Base-by-base conservation (phyloP, 768 basidiomycete species). In the Amanita pallidorosea region DNA sequence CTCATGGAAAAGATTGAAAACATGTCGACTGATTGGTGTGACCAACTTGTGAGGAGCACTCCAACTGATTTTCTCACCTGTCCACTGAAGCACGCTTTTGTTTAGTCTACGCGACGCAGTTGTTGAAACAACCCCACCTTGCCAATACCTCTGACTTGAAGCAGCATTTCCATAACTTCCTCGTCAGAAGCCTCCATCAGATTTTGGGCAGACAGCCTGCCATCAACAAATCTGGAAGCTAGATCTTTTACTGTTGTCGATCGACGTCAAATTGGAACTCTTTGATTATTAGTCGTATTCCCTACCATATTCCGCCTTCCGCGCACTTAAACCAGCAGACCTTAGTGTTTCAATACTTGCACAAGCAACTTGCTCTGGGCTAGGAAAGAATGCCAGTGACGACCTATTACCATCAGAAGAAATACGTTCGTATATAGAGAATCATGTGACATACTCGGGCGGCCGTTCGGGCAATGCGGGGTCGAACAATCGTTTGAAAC, bases 301-400 rank as follows among this genome's bases (percentile, higher is more conserved):
- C 77, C 58, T 49, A 88, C 89, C 77, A 64, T 96, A 96, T 69
- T 94, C 89, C 2, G 87, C 88, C 63, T 96, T 96, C n/a, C 91
- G 72, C 13, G 67, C 75, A 54, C 85, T 89, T 51, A 95, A 65
- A 0, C 93, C 93, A 7, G 86, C 91, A 5, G 76, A 73, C 46
- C 80, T 76, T 31, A 95, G 70, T 2, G 71, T 71, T 11, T 74
- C 55, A 25, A 85, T 62, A 53, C 83, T 80, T 18, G 76, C 79
- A 29, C 67, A 65, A 2, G 79, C 70, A 2, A 95, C 87, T 61
- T 85, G 77, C 40, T 70, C 65, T 8, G 91, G 83, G 2, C 76
- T 74, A 1, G 91, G 91, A 63, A 89, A 94, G 53, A 75, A 53
- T n/a, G 29, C 13, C 35, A 29, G 37, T 43, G 37, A 23, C 20